These are phyloP conservation scores for Zygnema circumcarinatum DNA, from an alignment of 139 green algal genomes.

Conservation along the genomic window DNA sequence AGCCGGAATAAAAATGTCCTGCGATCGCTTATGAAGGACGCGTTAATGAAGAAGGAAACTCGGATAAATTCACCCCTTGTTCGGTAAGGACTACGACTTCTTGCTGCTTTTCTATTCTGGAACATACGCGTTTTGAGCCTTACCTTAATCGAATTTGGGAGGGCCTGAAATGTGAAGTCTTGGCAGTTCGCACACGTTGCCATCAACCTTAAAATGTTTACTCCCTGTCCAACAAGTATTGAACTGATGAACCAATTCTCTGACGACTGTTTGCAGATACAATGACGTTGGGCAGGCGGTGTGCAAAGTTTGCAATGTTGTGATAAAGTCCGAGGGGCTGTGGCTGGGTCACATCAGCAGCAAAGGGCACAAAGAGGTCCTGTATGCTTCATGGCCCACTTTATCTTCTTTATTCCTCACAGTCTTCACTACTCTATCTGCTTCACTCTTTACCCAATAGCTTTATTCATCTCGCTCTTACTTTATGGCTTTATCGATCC, in stretches of 20 bases:
- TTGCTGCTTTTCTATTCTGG: no score
- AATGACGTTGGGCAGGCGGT: conserved; percentile 29
- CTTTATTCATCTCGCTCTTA: neutral
- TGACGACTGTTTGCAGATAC: no score
- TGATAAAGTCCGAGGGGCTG: conserved; percentile 34
- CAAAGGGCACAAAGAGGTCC: conserved; percentile 33
- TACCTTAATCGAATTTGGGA: no score
- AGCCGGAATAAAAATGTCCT: neutral
- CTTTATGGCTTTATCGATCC: no score
- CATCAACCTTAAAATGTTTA: no score
- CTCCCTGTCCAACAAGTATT: no score
- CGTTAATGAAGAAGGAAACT: neutral
- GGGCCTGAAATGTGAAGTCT: no score
- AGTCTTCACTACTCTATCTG: neutral
- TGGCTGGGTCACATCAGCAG: conserved; percentile 19
- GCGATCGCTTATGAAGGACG: neutral
- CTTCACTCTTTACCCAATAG: neutral
- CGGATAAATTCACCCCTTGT: neutral
- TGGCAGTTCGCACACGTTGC: no score
- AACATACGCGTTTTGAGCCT: no score
- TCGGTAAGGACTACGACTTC: neutral
- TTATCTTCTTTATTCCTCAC: neutral
- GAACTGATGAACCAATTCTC: no score
- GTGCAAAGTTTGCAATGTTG: conserved; percentile 20
- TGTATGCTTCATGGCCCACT: neutral